Base-by-base conservation (phyloP, 1,284 basidiomycete species). In the Ceratobasidium sp. region DNA sequence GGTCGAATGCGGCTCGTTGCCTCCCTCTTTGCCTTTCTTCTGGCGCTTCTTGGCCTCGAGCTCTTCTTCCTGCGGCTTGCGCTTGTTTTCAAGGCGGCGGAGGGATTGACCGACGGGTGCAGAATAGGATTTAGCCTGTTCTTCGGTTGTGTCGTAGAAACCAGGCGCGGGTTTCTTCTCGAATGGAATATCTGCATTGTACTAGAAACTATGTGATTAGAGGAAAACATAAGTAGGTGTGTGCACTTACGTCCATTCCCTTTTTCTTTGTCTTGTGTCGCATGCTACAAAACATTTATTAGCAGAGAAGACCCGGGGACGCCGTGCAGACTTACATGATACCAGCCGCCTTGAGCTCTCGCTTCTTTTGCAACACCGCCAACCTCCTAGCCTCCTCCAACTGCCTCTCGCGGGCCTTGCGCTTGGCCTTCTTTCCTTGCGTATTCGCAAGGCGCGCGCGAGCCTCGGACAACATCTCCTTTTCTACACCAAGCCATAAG, bases 401-500 rank as follows among this genome's bases (percentile, higher is more conserved):
- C 78, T 97, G 95, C 75, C 95, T 89, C 80, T 99, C 97, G 66
- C 97, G 88, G 14, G 95, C 97, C 82, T 99, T 99, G 76, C 97
- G 90, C 82, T 99, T 99, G 1, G 97, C 97, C 82, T 99, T 99
- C 82, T 99, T 99, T 36, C 97, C 97, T 81, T 99, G 97, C 0
- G 97, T 99, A 79, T 99, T 99, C 62, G 97, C 97, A 51, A 99
- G 85, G 83, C 97, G 90, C 9, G 97, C 97, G 77, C 97, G 90
- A 61, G 97, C 97, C 81, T 99, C 97, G 6, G 96, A 98, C 76
- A 99, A 84, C 97, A 99, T 99, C 81, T 99, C 97, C 89, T 99
- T 99, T 81, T 99, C 97, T 94, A 75, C 30, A 73, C 7, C 46
- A 21, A 3, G 36, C 28, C 56, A 23, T 40, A 8, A 60, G 40